A percentile compares a stretch with the other conserved stretches of the same genome.
Conservation (phyloP, 1,139 yeast species). For the Petasospora rhodanensis region DNA sequence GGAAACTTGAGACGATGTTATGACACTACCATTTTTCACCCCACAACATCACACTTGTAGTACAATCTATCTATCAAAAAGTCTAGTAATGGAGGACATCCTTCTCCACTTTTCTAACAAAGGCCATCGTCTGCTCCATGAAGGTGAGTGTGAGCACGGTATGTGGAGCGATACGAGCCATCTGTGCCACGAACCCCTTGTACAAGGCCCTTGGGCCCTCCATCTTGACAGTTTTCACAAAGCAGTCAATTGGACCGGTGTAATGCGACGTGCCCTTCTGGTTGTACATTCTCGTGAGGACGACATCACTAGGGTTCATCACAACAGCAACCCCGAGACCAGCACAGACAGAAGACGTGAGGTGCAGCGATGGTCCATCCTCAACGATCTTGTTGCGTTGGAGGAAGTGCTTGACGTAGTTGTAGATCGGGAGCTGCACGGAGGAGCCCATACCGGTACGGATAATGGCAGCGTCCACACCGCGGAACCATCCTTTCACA, state of each 20-base stretch:
- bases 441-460: conserved; percentile 96
- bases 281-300: conserved; percentile 89
- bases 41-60: not conserved
- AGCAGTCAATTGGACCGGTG: conserved; percentile 84
- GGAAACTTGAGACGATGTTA: conserved; percentile 5
- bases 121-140: conserved; percentile 90
- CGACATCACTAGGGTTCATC: conserved; percentile 97
- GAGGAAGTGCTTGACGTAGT: conserved; percentile 60
- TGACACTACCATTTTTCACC: conserved; percentile 1
- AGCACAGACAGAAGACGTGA: conserved; percentile 70
- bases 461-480: conserved; percentile 90
- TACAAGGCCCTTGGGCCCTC: conserved; percentile 90
- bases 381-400: conserved; percentile 42
- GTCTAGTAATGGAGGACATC: conserved; percentile 7
- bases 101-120: conserved; percentile 41
- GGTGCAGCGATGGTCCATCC: conserved; percentile 69
- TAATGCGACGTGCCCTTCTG: conserved; percentile 80
- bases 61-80: not conserved
- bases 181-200: conserved; percentile 92
- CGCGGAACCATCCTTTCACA: conserved; percentile 72
- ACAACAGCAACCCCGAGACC: conserved; percentile 93
- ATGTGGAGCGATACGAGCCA: conserved; percentile 91
- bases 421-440: conserved; percentile 92
- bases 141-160: conserved; percentile 85
- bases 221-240: conserved; percentile 67